These are phyloP conservation scores for Ramicandelaber brevisporus DNA, from an alignment of 192 early-diverging fungal species.

Conservation along the genomic window DNA sequence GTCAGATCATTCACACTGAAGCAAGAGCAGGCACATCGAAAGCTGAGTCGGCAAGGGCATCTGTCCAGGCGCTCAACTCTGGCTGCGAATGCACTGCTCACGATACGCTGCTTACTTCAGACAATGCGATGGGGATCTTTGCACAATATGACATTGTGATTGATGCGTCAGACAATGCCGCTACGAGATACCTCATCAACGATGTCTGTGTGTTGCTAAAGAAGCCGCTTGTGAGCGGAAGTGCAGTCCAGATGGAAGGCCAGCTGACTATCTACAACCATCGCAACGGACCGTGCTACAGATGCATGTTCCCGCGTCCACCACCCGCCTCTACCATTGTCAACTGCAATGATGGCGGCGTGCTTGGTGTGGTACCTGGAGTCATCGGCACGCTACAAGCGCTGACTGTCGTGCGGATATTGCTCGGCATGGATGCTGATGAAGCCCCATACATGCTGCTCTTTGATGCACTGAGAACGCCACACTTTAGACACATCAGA, in stretches of 20 bases:
- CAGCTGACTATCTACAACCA: conserved; percentile 93
- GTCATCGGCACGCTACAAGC: conserved; percentile 83
- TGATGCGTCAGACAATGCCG: conserved; percentile 85
- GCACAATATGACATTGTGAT: conserved; percentile 57
- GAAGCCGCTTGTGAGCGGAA: conserved; percentile 71
- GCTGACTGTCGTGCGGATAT: conserved; percentile 73
- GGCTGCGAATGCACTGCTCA: conserved; percentile 31
- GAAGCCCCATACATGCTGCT: conserved; percentile 44
- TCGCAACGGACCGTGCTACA: conserved; percentile 75
- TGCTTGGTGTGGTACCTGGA: conserved; percentile 83
- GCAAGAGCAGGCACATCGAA: conserved; percentile 30
- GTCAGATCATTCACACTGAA: conserved; percentile 83
- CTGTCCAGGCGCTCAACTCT: conserved; percentile 32
- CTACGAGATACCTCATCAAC: conserved; percentile 83
- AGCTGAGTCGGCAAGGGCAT: conserved; percentile 39
- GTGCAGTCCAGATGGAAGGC: conserved; percentile 75
- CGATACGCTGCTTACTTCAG: conserved; percentile 45
- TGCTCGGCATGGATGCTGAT: conserved; percentile 25
- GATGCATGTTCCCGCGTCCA: conserved; percentile 82
- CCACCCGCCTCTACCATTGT: conserved; percentile 70
- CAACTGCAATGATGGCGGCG: conserved; percentile 79
- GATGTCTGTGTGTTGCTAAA: conserved; percentile 67
- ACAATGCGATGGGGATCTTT: conserved; percentile 57
- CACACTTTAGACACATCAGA: conserved; percentile 55
- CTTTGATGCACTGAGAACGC: conserved; percentile 41